These are phyloP conservation scores for Tetrahymena elliotti DNA, from an alignment of 73 alveolate genomes.

Conservation along the genomic window DNA sequence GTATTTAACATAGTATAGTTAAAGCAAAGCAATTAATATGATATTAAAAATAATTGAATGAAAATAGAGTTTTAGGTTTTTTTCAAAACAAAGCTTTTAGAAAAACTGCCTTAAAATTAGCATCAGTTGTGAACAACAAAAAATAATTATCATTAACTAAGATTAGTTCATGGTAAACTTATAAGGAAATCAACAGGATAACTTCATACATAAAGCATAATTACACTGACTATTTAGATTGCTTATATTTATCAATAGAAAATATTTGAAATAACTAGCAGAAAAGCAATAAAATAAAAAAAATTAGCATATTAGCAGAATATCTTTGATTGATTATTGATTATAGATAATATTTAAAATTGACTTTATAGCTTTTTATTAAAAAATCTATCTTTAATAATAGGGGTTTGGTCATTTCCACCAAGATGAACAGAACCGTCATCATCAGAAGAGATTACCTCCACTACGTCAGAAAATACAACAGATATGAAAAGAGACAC, in stretches of 20 bases:
- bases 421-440: slow-evolving; percentile 97
- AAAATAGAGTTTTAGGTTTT: background rate
- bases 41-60: background rate
- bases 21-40: background rate
- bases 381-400: background rate
- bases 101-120: background rate
- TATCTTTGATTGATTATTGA: background rate
- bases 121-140: background rate
- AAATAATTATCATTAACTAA: background rate
- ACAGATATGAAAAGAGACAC: slow-evolving; percentile 94
- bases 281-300: background rate
- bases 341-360: too few relatives aligned
- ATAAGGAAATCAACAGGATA: background rate
- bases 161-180: too few relatives aligned
- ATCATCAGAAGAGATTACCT: slow-evolving; percentile 96
- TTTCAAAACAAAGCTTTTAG: background rate
- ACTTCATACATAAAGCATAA: too few relatives aligned
- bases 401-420: slow-evolving; percentile 93
- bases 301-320: background rate
- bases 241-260: background rate
- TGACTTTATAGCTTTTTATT: background rate
- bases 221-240: background rate
- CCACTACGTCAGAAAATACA: slow-evolving; percentile 94
- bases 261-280: background rate
- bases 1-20: background rate